Base-by-base conservation (phyloP, 2,329 filamentous ascomycete species). In the Madurella mycetomatis region DNA sequence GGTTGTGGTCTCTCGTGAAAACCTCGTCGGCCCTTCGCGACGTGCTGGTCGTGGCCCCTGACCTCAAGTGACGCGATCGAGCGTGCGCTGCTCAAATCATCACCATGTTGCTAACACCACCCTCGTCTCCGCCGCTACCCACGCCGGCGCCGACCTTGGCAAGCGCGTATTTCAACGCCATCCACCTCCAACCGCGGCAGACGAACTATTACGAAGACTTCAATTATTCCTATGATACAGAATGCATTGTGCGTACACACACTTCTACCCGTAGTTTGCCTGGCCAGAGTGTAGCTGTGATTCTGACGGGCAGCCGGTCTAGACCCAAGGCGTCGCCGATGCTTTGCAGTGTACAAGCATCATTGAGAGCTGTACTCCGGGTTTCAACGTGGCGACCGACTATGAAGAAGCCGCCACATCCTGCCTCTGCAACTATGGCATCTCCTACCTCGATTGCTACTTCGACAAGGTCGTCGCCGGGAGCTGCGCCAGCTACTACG, bases 371-470 rank as follows among this genome's bases (percentile, higher is more conserved):
- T 66, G 64, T 51, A 49, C 48, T 19, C 11, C 13, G 11, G 44
- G 39, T 44, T 19, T 44, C 37, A n/a, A 57, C 32, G 25, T 40
- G 1, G 53, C 39, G 18, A 52, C 54, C 48, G 51, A 58, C 42
- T 39, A 43, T n/a, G 17, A 18, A 15, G 15, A 5, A 2, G 48
- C 41, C 17, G 41, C 49, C 19, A 54, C 53, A 1, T 49, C 58
- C 9, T 66, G 65, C 49, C 57, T 60, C 51, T 67, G 65, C 59
- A 56, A 34, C 39, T 60, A 63, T 39, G 64, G 65, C 51, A 41
- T 58, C 5, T 45, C 51, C 18, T 66, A 64, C 40, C 55, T 65
- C 9, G 56, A 59, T 51, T 67, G 65, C 49, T 62, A 53, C 51
- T 64, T 50, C 43, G 15, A 53, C 45, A 46, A 41, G 47, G 12